Base-by-base conservation (phyloP, 345 rosid species). In the Gossypium herbaceum region DNA sequence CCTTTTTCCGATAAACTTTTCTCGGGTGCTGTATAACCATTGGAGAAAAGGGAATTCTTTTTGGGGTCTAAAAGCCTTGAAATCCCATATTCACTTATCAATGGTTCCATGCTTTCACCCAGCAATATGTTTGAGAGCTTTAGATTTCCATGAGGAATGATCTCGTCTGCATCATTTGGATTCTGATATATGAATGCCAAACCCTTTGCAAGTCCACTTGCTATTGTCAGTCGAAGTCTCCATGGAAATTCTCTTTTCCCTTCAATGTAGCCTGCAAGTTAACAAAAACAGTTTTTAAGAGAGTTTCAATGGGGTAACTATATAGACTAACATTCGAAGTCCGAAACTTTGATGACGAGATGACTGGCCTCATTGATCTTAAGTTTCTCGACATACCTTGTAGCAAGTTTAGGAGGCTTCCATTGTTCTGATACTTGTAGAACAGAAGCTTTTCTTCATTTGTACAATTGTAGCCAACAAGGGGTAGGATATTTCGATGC, bases 401-500 rank as follows among this genome's bases (percentile, higher is more conserved):
- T 13, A 85, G 68, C 43, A 84, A 69, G 74, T 81, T 79, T 20
- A 84, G 77, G 55, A 90, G 81, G 81, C 88, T 86, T 16, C 90
- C 91, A 71, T 82, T 90, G 77, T 29, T 76, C 54, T 88, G 91
- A 72, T 82, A 86, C 80, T 79, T 80, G 83, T 85, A 90, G 50
- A 90, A 85, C 22, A 88, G 82, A 68, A 90, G 91, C 43, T 85
- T 90, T 68, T 85, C 88, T 39, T 86, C 89, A n/a, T 73, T 54
- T 13, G 85, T 84, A 43, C 83, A 82, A 75, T 74, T 84, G 84
- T 78, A 88, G n/a, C 84, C 88, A 59, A 88, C 79, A 2, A 88
- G 85, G 9, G 88, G 89, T 1, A 90, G 82, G 34, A 88, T 78
- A 67, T 90, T 90, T 3, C 87, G 89, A 78, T 89, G 94, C 77